Conservation (phyloP, 108 stramenopile species). For the Nitzschia palea region DNA sequence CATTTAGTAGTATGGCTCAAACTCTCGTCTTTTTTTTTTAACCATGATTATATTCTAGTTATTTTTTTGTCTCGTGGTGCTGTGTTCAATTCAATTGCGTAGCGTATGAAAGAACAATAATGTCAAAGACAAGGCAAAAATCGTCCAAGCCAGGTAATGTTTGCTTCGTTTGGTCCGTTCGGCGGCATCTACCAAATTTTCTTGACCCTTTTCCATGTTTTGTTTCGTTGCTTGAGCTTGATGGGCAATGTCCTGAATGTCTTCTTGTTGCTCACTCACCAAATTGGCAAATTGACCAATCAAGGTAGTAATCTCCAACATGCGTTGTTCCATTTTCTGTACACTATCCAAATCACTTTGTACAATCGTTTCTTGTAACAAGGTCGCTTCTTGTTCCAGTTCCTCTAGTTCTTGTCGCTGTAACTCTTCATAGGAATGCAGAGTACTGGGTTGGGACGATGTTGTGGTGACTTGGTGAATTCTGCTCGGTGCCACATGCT, state of each 20-base stretch:
- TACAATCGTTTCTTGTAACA: conserved; percentile 65
- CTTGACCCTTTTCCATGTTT: conserved; percentile 79
- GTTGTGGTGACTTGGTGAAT: not conserved
- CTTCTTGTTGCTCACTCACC: conserved; percentile 79
- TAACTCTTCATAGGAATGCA: not conserved
- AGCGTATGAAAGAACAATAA: conserved; percentile 77
- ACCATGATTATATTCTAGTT: too few species aligned
- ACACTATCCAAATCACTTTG: conserved; percentile 78
- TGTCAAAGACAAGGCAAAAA: conserved; percentile 57
- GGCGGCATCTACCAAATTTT: conserved; percentile 76
- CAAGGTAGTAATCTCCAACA: conserved; percentile 83
- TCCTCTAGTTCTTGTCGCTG: conserved; percentile 34
- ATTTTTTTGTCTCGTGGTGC: too few species aligned
- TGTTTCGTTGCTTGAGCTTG: conserved; percentile 63
- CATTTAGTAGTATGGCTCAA: too few species aligned
- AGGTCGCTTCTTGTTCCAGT: conserved; percentile 40
- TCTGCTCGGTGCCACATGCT: not conserved
- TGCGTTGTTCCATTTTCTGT: conserved; percentile 72
- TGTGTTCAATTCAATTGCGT: conserved; percentile 17
- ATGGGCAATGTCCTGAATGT: conserved; percentile 69
- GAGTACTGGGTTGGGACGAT: not conserved
- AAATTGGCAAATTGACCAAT: conserved; percentile 77
- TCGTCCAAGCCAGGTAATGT: conserved; percentile 80
- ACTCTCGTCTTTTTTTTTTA: too few species aligned
- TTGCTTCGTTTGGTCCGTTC: conserved; percentile 60